Percentiles rank a stretch among this genome's conserved stretches.
phyloP scores from a whole-genome alignment of 1,139 yeast species.

The Candida sp. region DNA sequence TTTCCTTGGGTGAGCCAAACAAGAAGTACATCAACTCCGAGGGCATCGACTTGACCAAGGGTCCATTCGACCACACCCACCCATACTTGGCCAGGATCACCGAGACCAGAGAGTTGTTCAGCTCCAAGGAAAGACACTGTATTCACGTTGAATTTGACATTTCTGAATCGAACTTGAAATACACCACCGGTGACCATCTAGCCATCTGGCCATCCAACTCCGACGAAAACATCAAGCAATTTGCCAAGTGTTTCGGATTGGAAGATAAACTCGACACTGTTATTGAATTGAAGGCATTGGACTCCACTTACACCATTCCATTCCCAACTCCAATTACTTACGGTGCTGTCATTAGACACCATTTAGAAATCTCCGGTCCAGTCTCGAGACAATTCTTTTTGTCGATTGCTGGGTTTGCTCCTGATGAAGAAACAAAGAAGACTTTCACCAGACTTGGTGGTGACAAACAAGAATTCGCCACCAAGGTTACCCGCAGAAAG shows the following conservation, averaged over 20 bases:
- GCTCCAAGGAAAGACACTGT: slow-evolving; percentile 71
- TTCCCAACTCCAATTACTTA: slow-evolving; percentile 94
- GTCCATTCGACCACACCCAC: slow-evolving; percentile 84
- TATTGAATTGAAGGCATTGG: slow-evolving; percentile 71
- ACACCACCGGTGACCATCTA: slow-evolving; percentile 95
- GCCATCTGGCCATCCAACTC: slow-evolving; percentile 96
- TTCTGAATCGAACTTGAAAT: slow-evolving; percentile 73
- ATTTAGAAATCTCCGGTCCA: slow-evolving; percentile 91
- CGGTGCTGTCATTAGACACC: slow-evolving; percentile 85
- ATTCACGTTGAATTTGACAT: slow-evolving; percentile 91
- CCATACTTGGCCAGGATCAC: slow-evolving; percentile 82
- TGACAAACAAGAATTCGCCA: slow-evolving; percentile 71
- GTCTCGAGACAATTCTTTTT: slow-evolving; percentile 88
- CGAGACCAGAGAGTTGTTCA: slow-evolving; percentile 71
- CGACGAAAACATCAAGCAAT: slow-evolving; percentile 68
- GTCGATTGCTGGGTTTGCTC: slow-evolving; percentile 85
- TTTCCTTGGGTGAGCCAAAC: slow-evolving; percentile 89
- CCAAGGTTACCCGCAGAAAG: slow-evolving; percentile 60
- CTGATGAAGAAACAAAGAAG: slow-evolving; percentile 61
- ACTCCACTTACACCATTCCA: slow-evolving; percentile 72
- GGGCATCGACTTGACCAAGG: slow-evolving; percentile 51
- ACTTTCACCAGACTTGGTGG: slow-evolving; percentile 60
- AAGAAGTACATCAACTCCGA: slow-evolving; percentile 56
- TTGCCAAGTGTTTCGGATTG: slow-evolving; percentile 69
- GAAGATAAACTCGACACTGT: slow-evolving; percentile 55